These are phyloP conservation scores for Karstenula rhodostoma DNA, from an alignment of 2,329 filamentous ascomycete genomes.

Conservation along the genomic window DNA sequence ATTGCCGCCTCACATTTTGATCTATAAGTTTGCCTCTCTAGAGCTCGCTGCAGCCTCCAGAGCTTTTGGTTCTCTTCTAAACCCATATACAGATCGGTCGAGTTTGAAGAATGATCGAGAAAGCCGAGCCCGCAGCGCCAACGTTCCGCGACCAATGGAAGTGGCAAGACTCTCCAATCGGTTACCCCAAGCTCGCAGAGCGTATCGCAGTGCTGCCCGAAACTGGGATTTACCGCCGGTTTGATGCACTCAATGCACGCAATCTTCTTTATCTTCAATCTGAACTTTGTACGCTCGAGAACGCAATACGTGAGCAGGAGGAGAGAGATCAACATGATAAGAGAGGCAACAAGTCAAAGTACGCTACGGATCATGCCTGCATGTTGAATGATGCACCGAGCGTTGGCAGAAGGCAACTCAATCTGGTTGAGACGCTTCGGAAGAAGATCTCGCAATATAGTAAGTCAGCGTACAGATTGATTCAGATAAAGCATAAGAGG, in stretches of 20 bases:
- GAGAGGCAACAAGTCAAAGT: neutral
- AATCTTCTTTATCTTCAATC: constrained; percentile 13
- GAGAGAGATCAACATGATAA: neutral
- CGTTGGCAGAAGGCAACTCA: neutral
- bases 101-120: neutral
- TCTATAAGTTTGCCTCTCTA: neutral
- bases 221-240: constrained; percentile 7
- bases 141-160: neutral
- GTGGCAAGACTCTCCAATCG: neutral
- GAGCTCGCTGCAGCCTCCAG: neutral
- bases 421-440: constrained; percentile 4
- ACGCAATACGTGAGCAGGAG: neutral
- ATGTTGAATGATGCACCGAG: neutral
- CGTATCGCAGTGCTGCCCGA: constrained; percentile 1
- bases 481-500: no score
- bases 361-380: constrained; percentile 1
- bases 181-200: constrained; percentile 8
- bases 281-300: constrained; percentile 14
- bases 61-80: no score
- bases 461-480: neutral
- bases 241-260: constrained; percentile 1
- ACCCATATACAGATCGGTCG: no score
- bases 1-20: neutral
- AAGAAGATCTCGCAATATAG: constrained; percentile 15
- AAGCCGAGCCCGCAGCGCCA: neutral